Evolutionary conservation across 177 flowering plant species (phyloP).

Genomic region (Vitis hybrid): DNA sequence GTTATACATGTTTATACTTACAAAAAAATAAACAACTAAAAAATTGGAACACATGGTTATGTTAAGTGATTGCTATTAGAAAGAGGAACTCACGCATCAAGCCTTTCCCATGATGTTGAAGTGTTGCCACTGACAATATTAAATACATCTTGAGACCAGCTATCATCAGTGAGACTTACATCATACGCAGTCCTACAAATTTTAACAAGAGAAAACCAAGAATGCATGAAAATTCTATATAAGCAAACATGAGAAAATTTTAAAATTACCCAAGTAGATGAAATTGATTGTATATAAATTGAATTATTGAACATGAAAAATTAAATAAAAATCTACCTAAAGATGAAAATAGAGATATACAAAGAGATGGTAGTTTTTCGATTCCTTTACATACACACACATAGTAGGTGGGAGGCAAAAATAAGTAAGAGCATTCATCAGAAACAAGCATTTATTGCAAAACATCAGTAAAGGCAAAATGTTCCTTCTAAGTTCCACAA

Average conservation of each 20-base stretch:
- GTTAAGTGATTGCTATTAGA: not conserved
- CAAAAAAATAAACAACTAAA: too few species aligned
- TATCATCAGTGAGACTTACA: constrained; percentile 73
- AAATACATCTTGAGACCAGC: constrained; percentile 69
- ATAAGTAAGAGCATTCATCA: too few species aligned
- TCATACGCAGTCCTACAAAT: constrained; percentile 81
- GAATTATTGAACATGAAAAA: not conserved
- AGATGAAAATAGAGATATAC: too few species aligned
- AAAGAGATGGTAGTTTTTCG: too few species aligned
- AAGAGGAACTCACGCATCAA: constrained; percentile 70
- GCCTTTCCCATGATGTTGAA: constrained; percentile 86
- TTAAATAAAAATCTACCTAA: not conserved
- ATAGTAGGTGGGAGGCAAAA: too few species aligned
- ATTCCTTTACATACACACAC: too few species aligned
- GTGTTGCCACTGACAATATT: constrained; percentile 67
- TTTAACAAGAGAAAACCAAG: not conserved
- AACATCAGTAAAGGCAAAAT: too few species aligned
- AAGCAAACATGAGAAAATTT: not conserved
- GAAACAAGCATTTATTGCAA: too few species aligned
- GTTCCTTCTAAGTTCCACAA: too few species aligned
- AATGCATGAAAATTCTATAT: not conserved
- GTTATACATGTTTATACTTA: constrained; percentile 1
- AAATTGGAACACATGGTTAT: too few species aligned
- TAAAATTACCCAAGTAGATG: not conserved
- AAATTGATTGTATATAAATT: too few species aligned